Base-by-base conservation (phyloP, 140 eudicot genomes). In the Cichorium intybus region DNA sequence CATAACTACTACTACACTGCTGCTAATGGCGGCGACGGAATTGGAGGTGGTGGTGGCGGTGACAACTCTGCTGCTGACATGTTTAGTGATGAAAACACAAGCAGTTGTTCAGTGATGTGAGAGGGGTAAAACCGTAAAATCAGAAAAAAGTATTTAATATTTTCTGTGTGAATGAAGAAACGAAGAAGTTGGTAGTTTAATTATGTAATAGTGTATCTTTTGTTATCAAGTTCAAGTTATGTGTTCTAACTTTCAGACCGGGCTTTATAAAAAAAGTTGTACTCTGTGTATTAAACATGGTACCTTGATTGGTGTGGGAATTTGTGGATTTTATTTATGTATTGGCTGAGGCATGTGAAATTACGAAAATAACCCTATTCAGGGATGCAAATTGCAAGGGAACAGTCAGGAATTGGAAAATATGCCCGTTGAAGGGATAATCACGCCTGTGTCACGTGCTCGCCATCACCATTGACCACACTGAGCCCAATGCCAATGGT, bases 21-120 rank as follows among this genome's bases (percentile, higher is more conserved):
- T 9, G 46, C 20, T 43, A 43, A 43, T 43, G 49, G 49, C 5
- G 47, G 47, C 33, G 47, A 27, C 3, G 63, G 26, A 5, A 24
- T 16, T 29, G 68, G 45, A 6, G 64, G 59, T 9, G 49, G 66
- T 17, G 31, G 56, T 28, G 56, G 63, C 28, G 77, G 68, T 62
- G 71, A 68, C 49, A 74, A 77, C 41, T 52, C 82, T 48, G 70
- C 77, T 76, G 81, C 89, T 15, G 69, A 82, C 47, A 72, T 79
- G 85, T 82, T 88, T 34, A 82, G 83, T 72, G 96, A 88, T 82
- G 96, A 88, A 47, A 82, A 85, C 82, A 70, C 94, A 26, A 72
- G 82, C 71, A 77, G 89, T 65, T 88, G 96, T 66, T 85, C 87
- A 6, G 77, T 88, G 16, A 88, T 88, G 96, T 88, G 66, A 85